Evolutionary conservation across 768 basidiomycete species (phyloP), one percentile per base, ranked within the genome.

Genomic region (Calocera viscosa): DNA sequence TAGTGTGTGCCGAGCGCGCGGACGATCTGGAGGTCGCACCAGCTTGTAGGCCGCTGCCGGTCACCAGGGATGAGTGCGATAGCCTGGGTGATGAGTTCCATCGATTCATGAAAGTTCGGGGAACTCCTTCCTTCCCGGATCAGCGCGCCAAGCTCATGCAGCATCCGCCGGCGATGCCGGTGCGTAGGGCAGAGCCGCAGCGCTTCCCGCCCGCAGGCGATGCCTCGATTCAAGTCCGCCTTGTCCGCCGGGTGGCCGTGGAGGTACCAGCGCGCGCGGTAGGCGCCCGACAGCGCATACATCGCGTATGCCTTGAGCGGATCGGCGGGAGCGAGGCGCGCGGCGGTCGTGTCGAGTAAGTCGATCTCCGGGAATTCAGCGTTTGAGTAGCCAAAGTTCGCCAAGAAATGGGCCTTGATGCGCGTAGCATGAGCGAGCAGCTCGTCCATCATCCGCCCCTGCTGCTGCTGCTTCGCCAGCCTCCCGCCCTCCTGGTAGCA

Each of bases 151-250:
- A 60, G 53, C 14, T 60, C 53, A 8, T 12, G 14, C 16, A 60
- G 53, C 53, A 60, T 60, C 7, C 53, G 53, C 30, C 53, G 2
- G 24, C 53, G 53, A 19, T 60, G 53, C 53, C 53, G 24, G 53
- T 60, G 53, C 26, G 26, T 10, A 2, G 53, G 53, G 30, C 24
- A 60, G 24, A 32, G 26, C 14, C 14, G 53, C 26, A 60, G 53
- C 53, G 53, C 53, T 19, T 60, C 53, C 30, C 53, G 24, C 30
- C 53, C 53, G 53, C 53, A 60, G 53, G 11, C 53, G 53, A 60
- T 60, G 8, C 26, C 53, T 10, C 53, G 24, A 3, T 26, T 32
- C 16, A 60, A 26, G 30, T 60, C 53, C 14, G 8, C 10, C 22
- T 26, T 60, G 26, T 26, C 24, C 11, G 30, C 11, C 11, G 53